A percentile compares a stretch with the other conserved stretches of the same genome.
Conservation (phyloP, 176 grass and related monocot species). For the Rhynchospora pubera region DNA sequence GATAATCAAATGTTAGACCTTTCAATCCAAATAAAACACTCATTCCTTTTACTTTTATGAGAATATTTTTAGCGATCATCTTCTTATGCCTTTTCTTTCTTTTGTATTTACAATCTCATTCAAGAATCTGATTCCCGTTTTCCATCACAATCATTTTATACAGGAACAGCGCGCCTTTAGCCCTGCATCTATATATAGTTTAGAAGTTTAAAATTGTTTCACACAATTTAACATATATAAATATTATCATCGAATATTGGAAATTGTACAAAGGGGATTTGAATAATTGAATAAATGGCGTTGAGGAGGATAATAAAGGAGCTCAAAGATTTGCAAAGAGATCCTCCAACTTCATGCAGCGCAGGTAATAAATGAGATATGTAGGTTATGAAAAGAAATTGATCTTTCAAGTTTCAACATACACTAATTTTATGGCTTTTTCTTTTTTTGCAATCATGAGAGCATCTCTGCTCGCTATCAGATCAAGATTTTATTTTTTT, state of each 20-base stretch:
- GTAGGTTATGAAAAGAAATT: neutral
- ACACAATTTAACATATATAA: slow-evolving; percentile 2
- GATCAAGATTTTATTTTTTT: too few relatives aligned
- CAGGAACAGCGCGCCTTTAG: neutral
- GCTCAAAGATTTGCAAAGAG: slow-evolving; percentile 88
- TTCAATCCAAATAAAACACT: slow-evolving; percentile 20
- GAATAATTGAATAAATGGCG: slow-evolving; percentile 33
- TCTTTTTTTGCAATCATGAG: neutral
- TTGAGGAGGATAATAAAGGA: slow-evolving; percentile 78
- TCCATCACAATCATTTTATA: neutral
- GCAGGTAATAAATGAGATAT: slow-evolving; percentile 39
- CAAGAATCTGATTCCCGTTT: slow-evolving; percentile 42
- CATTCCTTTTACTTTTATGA: slow-evolving; percentile 28
- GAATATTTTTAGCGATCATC: slow-evolving; percentile 42
- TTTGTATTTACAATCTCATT: slow-evolving; percentile 25
- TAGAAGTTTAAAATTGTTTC: neutral
- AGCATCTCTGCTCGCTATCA: too few relatives aligned
- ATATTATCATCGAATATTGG: neutral
- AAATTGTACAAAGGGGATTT: neutral
- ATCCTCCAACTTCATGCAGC: slow-evolving; percentile 81
- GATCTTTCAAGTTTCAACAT: neutral
- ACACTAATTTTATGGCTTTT: neutral
- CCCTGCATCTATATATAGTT: slow-evolving; percentile 19
- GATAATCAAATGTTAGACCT: neutral
- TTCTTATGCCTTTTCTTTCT: slow-evolving; percentile 31